Evolutionary conservation across 2,329 filamentous ascomycete species (phyloP), one percentile per base, ranked within the genome.

Genomic region (Trichoderma polysporum): DNA sequence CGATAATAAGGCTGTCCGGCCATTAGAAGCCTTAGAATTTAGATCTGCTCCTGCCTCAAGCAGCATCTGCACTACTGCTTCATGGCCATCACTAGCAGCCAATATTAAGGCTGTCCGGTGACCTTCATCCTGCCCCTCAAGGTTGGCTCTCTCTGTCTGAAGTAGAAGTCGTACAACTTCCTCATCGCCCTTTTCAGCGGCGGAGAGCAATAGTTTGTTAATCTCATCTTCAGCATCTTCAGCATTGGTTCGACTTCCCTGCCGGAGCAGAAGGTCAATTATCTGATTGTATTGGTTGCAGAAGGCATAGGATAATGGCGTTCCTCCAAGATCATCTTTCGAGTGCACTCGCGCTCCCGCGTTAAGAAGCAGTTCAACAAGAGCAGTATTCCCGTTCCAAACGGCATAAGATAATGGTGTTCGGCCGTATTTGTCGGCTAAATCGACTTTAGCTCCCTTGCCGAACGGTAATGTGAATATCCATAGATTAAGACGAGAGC

Each of bases 151-250:
- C 5, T 27, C 13, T 5, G 22, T 17, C 22, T 54, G 19, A 49
- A 66, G 64, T 10, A 67, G 50, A 22, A 61, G 25, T 49, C 56
- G 35, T 4, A 67, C 22, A 4, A 66, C 33, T 8, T 15, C 31
- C n/a, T 59, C 66, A 52, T 68, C 39, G 41, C 66, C 66, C 13
- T 35, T 53, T 15, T 0, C 3, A 10, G 53, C 59, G 10, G 61
- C 66, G 15, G 37, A 61, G 13, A 53, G 45, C n/a, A 58, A 3
- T 39, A 58, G 2, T 3, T 39, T 15, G 13, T 39, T 58, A 15
- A 58, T 58, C 9, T 45, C 22, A 5, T 45, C 22, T 19, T 45
- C 41, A 22, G 22, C 12, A 22, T 45, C 41, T 19, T 45, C 41
- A 22, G 22, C 12, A 22, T 45, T 19, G 25, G 17, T 15, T 45